phyloP scores from a whole-genome alignment of 2,329 filamentous ascomycete genomes.

The Helotiales sp. region DNA sequence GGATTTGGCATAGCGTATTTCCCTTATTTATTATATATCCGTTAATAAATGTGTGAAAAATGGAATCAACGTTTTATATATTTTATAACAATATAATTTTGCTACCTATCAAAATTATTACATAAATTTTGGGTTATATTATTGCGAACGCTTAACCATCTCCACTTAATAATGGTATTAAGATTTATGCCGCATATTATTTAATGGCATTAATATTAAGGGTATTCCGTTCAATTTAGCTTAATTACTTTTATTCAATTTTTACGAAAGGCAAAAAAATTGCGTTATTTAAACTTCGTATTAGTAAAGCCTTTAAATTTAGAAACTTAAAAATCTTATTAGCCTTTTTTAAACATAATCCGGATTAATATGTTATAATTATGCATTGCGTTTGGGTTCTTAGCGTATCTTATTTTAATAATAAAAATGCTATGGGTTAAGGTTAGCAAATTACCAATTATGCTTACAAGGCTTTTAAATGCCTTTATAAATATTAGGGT shows the following conservation, averaged over 20 bases:
- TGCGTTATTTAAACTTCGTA: conserved; percentile 21
- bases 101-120: conserved; percentile 23
- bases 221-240: conserved; percentile 14
- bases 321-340: too few species aligned
- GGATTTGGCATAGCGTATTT: too few species aligned
- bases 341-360: too few species aligned
- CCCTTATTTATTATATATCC: too few species aligned
- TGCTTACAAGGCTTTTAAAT: conserved; percentile 28
- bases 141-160: conserved; percentile 14
- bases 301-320: too few species aligned
- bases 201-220: conserved; percentile 16
- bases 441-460: conserved; percentile 23
- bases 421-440: conserved; percentile 18
- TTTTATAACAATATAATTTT: conserved; percentile 21
- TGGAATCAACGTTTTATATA: too few species aligned
- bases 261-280: conserved; percentile 16
- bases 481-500: conserved; percentile 19
- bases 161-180: conserved; percentile 15
- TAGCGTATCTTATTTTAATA: conserved; percentile 26
- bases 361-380: too few species aligned
- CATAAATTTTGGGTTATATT: too few species aligned
- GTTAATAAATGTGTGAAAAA: too few species aligned
- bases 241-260: conserved; percentile 16
- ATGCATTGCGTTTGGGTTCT: too few species aligned
- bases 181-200: conserved; percentile 13